Evolutionary conservation across 2,329 filamentous ascomycete genomes (phyloP).

Genomic region (Torrubiellomyces zombiae): DNA sequence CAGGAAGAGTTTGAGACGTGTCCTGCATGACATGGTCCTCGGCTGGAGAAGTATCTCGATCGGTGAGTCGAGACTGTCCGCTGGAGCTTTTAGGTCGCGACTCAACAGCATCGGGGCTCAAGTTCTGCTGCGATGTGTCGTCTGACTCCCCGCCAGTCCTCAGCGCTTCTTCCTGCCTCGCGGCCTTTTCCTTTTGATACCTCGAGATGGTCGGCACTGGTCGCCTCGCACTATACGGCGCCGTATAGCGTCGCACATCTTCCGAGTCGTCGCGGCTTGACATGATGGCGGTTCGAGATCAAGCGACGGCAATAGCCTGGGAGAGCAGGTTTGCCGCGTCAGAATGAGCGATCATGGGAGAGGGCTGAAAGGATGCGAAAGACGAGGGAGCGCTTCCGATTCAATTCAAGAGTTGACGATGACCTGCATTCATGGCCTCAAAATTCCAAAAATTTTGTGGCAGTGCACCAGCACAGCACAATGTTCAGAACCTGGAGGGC

Average conservation of each 20-base stretch:
- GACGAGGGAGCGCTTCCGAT: too few relatives aligned
- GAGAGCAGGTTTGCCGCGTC: too few relatives aligned
- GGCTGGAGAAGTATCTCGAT: too few relatives aligned
- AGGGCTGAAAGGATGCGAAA: too few relatives aligned
- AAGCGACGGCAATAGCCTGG: too few relatives aligned
- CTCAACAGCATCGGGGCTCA: too few relatives aligned
- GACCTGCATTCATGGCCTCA: too few relatives aligned
- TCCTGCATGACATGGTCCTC: conserved; percentile 11
- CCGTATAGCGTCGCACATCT: conserved; percentile 19
- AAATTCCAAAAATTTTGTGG: too few relatives aligned
- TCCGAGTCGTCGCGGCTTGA: conserved; percentile 20
- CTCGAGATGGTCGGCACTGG: conserved; percentile 32
- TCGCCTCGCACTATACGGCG: conserved; percentile 24
- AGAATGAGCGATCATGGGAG: too few relatives aligned
- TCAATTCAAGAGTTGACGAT: too few relatives aligned
- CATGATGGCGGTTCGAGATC: conserved; percentile 14
- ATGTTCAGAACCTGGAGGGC: too few relatives aligned
- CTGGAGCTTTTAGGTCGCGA: conserved; percentile 1
- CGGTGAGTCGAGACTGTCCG: neutral
- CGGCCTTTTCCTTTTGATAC: conserved; percentile 28
- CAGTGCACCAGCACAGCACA: too few relatives aligned
- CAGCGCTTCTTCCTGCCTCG: conserved; percentile 23
- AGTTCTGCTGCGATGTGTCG: conserved; percentile 1
- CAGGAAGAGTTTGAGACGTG: conserved; percentile 19
- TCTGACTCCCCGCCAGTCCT: conserved; percentile 12